These are phyloP conservation scores for Corchorus olitorius DNA, from an alignment of 345 rosid genomes.

Conservation along the genomic window DNA sequence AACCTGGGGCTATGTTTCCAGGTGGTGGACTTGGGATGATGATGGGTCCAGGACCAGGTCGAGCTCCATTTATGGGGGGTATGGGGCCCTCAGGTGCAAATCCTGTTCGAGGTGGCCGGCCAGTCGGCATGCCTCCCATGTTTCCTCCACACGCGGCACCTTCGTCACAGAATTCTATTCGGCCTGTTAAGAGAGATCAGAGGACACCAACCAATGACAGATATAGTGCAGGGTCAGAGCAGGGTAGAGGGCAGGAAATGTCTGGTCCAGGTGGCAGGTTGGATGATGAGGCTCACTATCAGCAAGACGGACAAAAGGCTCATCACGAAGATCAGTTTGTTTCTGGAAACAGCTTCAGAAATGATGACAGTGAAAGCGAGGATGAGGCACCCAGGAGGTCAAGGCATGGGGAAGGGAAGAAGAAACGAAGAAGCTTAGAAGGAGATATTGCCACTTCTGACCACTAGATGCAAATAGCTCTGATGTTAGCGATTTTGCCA, in stretches of 20 bases:
- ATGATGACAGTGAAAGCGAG: slow-evolving; percentile 83
- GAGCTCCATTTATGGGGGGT: slow-evolving; percentile 81
- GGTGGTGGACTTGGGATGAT: slow-evolving; percentile 88
- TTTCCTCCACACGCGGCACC: slow-evolving; percentile 48
- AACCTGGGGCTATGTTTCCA: slow-evolving; percentile 75
- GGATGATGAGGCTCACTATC: slow-evolving; percentile 49
- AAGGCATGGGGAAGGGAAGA: slow-evolving; percentile 93
- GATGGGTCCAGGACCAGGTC: slow-evolving; percentile 88
- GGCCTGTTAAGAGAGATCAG: slow-evolving; percentile 54
- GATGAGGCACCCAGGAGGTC: slow-evolving; percentile 98
- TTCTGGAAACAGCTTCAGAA: slow-evolving; percentile 52
- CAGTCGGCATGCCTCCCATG: slow-evolving; percentile 47
- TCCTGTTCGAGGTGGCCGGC: slow-evolving; percentile 58
- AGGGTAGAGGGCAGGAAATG: slow-evolving; percentile 50
- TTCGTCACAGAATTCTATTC: slow-evolving; percentile 44
- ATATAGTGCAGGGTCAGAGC: slow-evolving; percentile 48
- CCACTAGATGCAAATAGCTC: background rate
- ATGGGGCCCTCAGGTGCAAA: slow-evolving; percentile 56
- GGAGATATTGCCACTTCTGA: background rate
- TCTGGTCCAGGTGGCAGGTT: slow-evolving; percentile 36
- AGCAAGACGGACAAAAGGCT: slow-evolving; percentile 43
- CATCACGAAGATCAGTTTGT: slow-evolving; percentile 51
- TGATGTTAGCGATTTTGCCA: background rate
- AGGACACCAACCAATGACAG: slow-evolving; percentile 49
- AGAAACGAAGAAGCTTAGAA: slow-evolving; percentile 52